Evolutionary conservation across 2,329 filamentous ascomycete genomes (phyloP).

Genomic region (Rhynchosporium agropyri): DNA sequence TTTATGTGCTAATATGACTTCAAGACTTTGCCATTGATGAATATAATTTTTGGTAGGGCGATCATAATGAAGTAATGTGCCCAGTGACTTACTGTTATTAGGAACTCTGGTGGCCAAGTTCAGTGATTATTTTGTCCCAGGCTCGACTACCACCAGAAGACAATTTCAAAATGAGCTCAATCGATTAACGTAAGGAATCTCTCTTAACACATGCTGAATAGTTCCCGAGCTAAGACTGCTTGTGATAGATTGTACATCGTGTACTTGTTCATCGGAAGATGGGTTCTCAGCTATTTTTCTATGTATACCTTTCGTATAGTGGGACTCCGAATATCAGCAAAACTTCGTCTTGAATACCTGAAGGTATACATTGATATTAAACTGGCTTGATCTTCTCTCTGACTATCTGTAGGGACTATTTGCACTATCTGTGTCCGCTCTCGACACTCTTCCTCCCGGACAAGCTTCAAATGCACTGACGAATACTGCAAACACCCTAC

Average conservation of each 20-base stretch:
- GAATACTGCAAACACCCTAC: constrained; percentile 64
- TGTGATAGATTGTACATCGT: constrained; percentile 62
- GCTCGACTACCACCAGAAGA: constrained; percentile 42
- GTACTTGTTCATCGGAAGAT: constrained; percentile 68
- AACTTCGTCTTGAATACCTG: constrained; percentile 66
- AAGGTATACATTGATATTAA: constrained; percentile 36
- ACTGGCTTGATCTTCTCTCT: background rate
- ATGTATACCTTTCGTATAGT: constrained; percentile 64
- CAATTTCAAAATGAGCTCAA: constrained; percentile 51
- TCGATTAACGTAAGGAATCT: constrained; percentile 47
- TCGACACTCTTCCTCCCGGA: constrained; percentile 63
- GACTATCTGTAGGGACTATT: constrained; percentile 52
- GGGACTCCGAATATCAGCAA: constrained; percentile 62
- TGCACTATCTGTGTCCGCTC: constrained; percentile 65
- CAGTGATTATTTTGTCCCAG: constrained; percentile 45
- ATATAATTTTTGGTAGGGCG: constrained; percentile 56
- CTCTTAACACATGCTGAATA: background rate
- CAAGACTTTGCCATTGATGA: constrained; percentile 60
- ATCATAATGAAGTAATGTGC: background rate
- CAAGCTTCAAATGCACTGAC: constrained; percentile 53
- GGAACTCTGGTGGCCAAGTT: constrained; percentile 50
- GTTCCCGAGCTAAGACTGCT: background rate
- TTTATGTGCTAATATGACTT: constrained; percentile 17
- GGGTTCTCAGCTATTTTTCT: constrained; percentile 63
- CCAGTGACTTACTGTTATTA: constrained; percentile 9